Percentiles rank a stretch among this genome's conserved stretches.
phyloP scores from a whole-genome alignment of 2,329 filamentous ascomycete genomes.

The Pyrenophora teres region DNA sequence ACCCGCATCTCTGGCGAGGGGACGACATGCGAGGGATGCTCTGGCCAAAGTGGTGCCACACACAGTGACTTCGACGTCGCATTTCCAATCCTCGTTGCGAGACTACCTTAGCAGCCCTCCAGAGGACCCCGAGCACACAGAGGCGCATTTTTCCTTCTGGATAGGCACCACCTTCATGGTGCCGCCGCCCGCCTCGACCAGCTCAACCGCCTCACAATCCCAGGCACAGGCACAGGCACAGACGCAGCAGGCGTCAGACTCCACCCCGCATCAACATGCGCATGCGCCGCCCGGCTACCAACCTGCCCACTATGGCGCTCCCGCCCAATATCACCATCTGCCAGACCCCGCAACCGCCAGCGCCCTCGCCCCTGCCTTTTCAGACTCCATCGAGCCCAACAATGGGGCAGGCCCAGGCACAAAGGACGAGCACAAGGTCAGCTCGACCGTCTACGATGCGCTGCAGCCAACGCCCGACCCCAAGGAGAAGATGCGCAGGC shows the following conservation, averaged over 20 bases:
- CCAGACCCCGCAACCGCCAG: conserved; percentile 32
- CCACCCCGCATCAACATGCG: conserved; percentile 18
- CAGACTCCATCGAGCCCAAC: conserved; percentile 13
- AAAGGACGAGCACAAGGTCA: conserved; percentile 30
- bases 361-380: conserved; percentile 29
- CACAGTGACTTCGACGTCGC: conserved; percentile 35
- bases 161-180: conserved; percentile 45
- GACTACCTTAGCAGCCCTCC: conserved; percentile 42
- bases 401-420: conserved; percentile 17
- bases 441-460: conserved; percentile 44
- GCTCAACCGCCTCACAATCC: conserved; percentile 3
- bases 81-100: conserved; percentile 45
- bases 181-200: conserved; percentile 10
- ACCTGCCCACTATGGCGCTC: conserved; percentile 31
- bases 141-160: conserved; percentile 48
- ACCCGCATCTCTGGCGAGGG: conserved; percentile 38
- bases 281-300: conserved; percentile 38
- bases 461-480: conserved; percentile 42
- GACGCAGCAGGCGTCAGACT: neutral
- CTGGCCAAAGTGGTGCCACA: conserved; percentile 40
- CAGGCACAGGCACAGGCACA: neutral
- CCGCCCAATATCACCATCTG: conserved; percentile 30
- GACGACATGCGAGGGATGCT: conserved; percentile 47
- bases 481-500: conserved; percentile 51
- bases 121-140: conserved; percentile 45